phyloP scores from a whole-genome alignment of 164 flowering plant species.

The Annona squamosa region DNA sequence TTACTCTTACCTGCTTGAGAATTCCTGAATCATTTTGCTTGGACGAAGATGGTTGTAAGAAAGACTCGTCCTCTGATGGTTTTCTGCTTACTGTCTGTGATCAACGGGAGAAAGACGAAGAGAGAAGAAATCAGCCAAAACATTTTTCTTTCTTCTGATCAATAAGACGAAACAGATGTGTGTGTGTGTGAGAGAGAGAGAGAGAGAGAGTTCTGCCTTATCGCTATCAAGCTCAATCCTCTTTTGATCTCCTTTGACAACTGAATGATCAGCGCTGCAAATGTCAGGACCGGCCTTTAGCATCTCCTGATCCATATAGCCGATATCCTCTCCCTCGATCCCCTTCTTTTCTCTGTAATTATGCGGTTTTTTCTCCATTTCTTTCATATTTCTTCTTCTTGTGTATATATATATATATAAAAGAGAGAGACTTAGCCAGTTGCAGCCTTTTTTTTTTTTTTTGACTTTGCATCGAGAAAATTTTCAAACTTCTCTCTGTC shows the following conservation, averaged over 20 bases:
- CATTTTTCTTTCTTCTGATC: neutral
- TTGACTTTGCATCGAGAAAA: neutral
- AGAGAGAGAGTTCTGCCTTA: neutral
- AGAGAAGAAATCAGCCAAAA: neutral
- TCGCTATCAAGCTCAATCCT: neutral
- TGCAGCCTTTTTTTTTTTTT: neutral
- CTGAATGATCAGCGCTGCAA: neutral
- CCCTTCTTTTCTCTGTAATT: neutral
- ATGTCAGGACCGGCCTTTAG: neutral
- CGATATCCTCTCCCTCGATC: neutral
- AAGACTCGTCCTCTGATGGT: neutral
- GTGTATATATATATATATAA: too few species aligned
- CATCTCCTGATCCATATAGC: neutral
- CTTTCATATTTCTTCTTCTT: neutral
- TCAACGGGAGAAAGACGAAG: neutral
- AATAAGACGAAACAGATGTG: too few species aligned
- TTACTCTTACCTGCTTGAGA: conserved; percentile 13
- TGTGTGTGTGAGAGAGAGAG: too few species aligned
- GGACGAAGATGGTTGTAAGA: conserved; percentile 15
- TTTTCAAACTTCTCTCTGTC: neutral
- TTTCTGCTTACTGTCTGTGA: conserved; percentile 9
- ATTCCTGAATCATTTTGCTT: conserved; percentile 11
- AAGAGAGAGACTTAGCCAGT: neutral
- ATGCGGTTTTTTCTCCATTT: neutral
- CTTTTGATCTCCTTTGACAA: neutral